phyloP scores from a whole-genome alignment of 768 basidiomycete genomes.

The Myochromella boudieri region DNA sequence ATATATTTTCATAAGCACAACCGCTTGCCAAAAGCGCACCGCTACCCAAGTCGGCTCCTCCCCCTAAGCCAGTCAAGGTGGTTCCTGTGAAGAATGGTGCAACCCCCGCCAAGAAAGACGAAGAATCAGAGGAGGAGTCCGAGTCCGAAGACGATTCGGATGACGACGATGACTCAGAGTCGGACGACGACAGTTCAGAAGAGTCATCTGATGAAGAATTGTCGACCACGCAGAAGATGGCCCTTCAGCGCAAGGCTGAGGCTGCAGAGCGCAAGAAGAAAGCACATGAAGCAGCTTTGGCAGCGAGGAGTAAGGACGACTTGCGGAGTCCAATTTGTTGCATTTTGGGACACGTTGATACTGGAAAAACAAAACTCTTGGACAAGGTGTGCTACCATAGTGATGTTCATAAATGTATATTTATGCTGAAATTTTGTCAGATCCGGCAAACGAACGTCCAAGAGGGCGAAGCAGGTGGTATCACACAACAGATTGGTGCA shows the following conservation, averaged over 20 bases:
- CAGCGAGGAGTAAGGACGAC: slow-evolving; percentile 84
- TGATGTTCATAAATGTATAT: slow-evolving; percentile 4
- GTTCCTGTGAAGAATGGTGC: slow-evolving; percentile 18
- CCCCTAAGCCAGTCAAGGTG: too few species aligned
- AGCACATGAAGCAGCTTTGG: slow-evolving; percentile 81
- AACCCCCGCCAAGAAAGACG: slow-evolving; percentile 10
- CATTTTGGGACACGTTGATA: slow-evolving; percentile 99
- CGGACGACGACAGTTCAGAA: slow-evolving; percentile 43
- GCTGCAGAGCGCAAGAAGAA: slow-evolving; percentile 81
- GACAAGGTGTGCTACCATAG: slow-evolving; percentile 68
- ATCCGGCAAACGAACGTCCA: slow-evolving; percentile 99
- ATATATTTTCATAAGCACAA: slow-evolving; percentile 8
- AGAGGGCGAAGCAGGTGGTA: slow-evolving; percentile 99
- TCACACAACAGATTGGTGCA: slow-evolving; percentile 99
- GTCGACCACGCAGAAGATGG: slow-evolving; percentile 64
- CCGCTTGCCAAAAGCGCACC: slow-evolving; percentile 22
- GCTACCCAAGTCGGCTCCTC: slow-evolving; percentile 13
- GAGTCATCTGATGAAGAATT: slow-evolving; percentile 63
- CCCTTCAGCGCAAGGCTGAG: slow-evolving; percentile 74
- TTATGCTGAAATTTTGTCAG: slow-evolving; percentile 36
- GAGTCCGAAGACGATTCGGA: slow-evolving; percentile 39
- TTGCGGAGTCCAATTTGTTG: slow-evolving; percentile 97
- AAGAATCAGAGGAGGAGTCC: slow-evolving; percentile 37
- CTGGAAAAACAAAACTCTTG: slow-evolving; percentile 95
- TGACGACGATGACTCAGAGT: slow-evolving; percentile 49